These are phyloP conservation scores for Kazachstania sp. DNA, from an alignment of 1,139 yeast species.

Conservation along the genomic window DNA sequence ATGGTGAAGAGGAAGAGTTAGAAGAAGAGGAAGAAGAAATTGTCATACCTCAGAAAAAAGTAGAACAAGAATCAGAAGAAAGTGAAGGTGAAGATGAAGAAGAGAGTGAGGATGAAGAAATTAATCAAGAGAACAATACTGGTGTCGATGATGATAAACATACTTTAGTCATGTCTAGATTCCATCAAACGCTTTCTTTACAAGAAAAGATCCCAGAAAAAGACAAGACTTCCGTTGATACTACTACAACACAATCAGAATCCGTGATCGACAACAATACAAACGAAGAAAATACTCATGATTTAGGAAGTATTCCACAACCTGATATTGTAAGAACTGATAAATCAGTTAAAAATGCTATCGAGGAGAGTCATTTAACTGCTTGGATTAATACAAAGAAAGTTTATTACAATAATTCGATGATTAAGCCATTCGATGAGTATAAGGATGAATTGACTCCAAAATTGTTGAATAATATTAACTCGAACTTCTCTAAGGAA, in stretches of 20 bases:
- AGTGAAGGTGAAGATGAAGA: slow-evolving; percentile 8
- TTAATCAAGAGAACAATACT: slow-evolving; percentile 14
- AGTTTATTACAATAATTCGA: slow-evolving; percentile 30
- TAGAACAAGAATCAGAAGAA: slow-evolving; percentile 11
- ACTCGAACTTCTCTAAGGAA: slow-evolving; percentile 19
- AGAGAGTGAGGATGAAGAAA: slow-evolving; percentile 12
- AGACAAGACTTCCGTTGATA: slow-evolving; percentile 5
- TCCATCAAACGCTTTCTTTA: slow-evolving; percentile 32
- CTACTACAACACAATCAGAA: neutral
- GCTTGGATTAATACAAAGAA: slow-evolving; percentile 28
- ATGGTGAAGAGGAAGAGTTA: slow-evolving; percentile 8
- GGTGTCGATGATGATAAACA: slow-evolving; percentile 26
- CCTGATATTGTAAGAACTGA: slow-evolving; percentile 40
- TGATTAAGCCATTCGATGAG: slow-evolving; percentile 20
- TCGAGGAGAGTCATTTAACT: slow-evolving; percentile 21
- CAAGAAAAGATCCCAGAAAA: slow-evolving; percentile 26
- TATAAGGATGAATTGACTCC: slow-evolving; percentile 18
- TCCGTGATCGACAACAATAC: slow-evolving; percentile 2
- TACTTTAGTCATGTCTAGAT: slow-evolving; percentile 37
- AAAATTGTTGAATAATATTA: slow-evolving; percentile 21
- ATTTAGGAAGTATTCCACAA: slow-evolving; percentile 76
- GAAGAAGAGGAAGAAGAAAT: slow-evolving; percentile 9
- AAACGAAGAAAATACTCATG: slow-evolving; percentile 32
- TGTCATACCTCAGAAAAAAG: slow-evolving; percentile 3
- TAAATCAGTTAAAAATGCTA: slow-evolving; percentile 28